These are phyloP conservation scores for Metarhizium anisopliae DNA, from an alignment of 2,329 filamentous ascomycete genomes.

Conservation along the genomic window DNA sequence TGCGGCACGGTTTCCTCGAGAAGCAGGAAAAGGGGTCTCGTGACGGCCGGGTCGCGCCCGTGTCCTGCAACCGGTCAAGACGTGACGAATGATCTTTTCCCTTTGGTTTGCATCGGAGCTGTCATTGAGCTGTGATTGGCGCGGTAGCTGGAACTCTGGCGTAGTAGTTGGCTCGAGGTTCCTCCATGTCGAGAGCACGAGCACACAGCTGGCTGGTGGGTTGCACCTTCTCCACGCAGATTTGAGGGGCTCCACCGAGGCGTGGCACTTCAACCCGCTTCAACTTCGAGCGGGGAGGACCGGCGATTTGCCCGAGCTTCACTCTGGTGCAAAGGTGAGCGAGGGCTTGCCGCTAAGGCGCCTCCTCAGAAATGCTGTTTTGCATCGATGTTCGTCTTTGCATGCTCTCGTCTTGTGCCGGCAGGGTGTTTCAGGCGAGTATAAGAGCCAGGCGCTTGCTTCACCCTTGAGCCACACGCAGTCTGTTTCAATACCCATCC, in stretches of 20 bases:
- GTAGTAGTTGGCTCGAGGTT: background rate
- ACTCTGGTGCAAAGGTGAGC: background rate
- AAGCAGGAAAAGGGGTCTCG: background rate
- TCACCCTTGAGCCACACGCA: background rate
- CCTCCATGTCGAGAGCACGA: background rate
- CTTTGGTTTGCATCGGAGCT: background rate
- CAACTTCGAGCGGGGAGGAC: background rate
- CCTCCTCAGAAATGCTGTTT: background rate
- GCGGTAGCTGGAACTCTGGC: background rate
- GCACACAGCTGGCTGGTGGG: background rate
- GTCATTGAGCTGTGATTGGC: conserved; percentile 4
- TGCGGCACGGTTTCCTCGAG: background rate
- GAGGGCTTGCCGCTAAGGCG: background rate
- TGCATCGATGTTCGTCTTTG: background rate
- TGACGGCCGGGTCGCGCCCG: background rate
- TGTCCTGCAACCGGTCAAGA: background rate
- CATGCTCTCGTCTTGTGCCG: background rate
- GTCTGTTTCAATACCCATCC: background rate
- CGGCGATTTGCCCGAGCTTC: background rate
- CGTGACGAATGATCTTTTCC: background rate
- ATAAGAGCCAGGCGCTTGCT: background rate
- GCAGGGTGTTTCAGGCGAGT: background rate
- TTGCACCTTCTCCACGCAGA: background rate
- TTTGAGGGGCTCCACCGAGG: no score
- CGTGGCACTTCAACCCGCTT: background rate